Percentiles rank a stretch among this genome's conserved stretches.
Evolutionary conservation across 2,329 filamentous ascomycete genomes (phyloP).

Genomic region (Cercospora sp.): DNA sequence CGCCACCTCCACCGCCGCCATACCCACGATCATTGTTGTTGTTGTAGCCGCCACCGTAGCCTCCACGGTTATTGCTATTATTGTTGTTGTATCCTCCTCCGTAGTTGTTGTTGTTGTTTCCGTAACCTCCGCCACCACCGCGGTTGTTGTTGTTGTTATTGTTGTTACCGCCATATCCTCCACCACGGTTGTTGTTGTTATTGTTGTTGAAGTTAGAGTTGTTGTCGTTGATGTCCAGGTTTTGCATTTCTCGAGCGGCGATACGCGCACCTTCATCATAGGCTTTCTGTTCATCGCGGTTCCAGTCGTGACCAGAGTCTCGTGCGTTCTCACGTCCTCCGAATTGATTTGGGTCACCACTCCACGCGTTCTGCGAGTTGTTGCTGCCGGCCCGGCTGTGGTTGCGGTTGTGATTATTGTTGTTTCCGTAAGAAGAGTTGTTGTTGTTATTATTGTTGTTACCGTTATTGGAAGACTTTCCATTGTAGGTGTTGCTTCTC

Average conservation of each 20-base stretch:
- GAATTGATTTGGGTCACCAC: constrained; percentile 7
- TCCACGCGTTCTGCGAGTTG: background rate
- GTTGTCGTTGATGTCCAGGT: constrained; percentile 13
- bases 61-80: constrained; percentile 6
- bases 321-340: constrained; percentile 7
- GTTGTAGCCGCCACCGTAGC: background rate
- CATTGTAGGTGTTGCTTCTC: constrained; percentile 9
- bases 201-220: constrained; percentile 1
- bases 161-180: constrained; percentile 8
- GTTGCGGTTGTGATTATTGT: background rate
- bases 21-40: constrained; percentile 9
- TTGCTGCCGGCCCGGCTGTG: constrained; percentile 17
- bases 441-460: background rate
- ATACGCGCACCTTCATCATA: constrained; percentile 21
- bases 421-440: background rate
- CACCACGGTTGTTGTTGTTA: constrained; percentile 8
- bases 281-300: constrained; percentile 14
- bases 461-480: constrained; percentile 10
- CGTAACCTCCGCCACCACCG: constrained; percentile 10
- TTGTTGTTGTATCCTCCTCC: constrained; percentile 15
- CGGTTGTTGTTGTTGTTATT: constrained; percentile 18
- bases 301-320: constrained; percentile 17
- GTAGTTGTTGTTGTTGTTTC: constrained; percentile 17
- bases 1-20: constrained; percentile 6
- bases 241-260: constrained; percentile 15